Percentiles rank a stretch among this genome's conserved stretches.
phyloP scores from a whole-genome alignment of 2,329 filamentous ascomycete genomes.

The Microdochium bolleyi region DNA sequence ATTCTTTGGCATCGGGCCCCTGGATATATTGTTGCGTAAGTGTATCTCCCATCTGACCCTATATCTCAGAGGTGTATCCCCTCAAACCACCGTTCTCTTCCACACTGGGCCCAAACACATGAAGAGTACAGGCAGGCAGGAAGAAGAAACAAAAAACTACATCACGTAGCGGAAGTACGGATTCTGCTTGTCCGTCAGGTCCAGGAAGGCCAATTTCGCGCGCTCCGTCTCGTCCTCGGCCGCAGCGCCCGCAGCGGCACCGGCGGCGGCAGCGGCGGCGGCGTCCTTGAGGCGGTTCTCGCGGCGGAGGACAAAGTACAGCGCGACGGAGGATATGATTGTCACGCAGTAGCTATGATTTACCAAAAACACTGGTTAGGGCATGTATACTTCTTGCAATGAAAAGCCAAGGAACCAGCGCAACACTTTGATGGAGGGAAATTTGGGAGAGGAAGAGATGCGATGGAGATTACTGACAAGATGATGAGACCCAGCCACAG shows the following conservation, averaged over 20 bases:
- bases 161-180: constrained; percentile 56
- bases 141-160: constrained; percentile 13
- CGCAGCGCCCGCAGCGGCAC: constrained; percentile 11
- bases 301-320: constrained; percentile 50
- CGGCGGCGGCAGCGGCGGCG: constrained; percentile 20
- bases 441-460: not conserved
- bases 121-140: too few relatives aligned
- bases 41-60: too few relatives aligned
- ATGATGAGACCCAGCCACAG: constrained; percentile 63
- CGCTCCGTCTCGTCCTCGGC: constrained; percentile 51
- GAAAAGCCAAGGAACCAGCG: too few relatives aligned
- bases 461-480: constrained; percentile 26
- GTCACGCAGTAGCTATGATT: constrained; percentile 64
- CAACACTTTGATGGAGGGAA: constrained; percentile 1
- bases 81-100: too few relatives aligned
- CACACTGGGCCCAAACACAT: too few relatives aligned
- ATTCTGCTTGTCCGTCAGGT: constrained; percentile 63
- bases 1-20: not conserved
- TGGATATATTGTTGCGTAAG: not conserved
- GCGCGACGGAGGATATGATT: constrained; percentile 43
- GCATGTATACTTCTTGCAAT: too few relatives aligned
- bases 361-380: too few relatives aligned
- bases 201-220: constrained; percentile 57
- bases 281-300: constrained; percentile 43
- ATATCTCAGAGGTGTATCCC: too few relatives aligned